Evolutionary conservation across 164 flowering plant species (phyloP), one percentile per base, ranked within the genome.

Genomic region (Vitis labrusca): DNA sequence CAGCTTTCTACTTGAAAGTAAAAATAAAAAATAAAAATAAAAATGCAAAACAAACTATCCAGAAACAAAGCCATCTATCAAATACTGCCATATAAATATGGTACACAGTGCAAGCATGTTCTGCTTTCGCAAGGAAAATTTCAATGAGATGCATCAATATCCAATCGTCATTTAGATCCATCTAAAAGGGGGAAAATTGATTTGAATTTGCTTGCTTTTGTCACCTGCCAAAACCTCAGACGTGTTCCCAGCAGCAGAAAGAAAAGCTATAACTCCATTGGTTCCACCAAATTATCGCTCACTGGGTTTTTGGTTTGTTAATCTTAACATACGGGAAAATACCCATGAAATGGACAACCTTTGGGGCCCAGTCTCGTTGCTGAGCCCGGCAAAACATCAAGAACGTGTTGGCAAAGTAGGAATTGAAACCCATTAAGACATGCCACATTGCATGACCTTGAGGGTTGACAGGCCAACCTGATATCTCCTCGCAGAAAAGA

Each of bases 401-500:
- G 79, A 91, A 91, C 8, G 93, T 81, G 79, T 90, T 88, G 30
- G 93, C 96, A 63, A 76, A 88, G 76, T 91, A 91, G 30, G 93
- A 85, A 75, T 88, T 91, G 27, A 91, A 86, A 0, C 93, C 91
- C 97, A 91, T 89, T 29, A 91, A 73, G 52, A 84, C 79, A 69
- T 91, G 97, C 97, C 97, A 91, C 67, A 85, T 57, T 29, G 97
- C 92, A 78, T 91, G 97, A 50, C 97, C 97, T 59, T 91, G 97
- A 9, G 89, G 97, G 60, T 91, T 88, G 60, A 89, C 10, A 9
- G 61, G 61, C 93, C 88, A 85, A 5, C 13, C 7, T 0, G 92
- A 84, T 62, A 91, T 64, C 53, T 81, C 68, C 61, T 72, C 63
- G 79, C 93, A 91, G 71, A 82, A 71, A 0, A 84, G 16, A 16